Evolutionary conservation across 495 filamentous ascomycete genomes (phyloP).

Genomic region (Parmelia sp.): DNA sequence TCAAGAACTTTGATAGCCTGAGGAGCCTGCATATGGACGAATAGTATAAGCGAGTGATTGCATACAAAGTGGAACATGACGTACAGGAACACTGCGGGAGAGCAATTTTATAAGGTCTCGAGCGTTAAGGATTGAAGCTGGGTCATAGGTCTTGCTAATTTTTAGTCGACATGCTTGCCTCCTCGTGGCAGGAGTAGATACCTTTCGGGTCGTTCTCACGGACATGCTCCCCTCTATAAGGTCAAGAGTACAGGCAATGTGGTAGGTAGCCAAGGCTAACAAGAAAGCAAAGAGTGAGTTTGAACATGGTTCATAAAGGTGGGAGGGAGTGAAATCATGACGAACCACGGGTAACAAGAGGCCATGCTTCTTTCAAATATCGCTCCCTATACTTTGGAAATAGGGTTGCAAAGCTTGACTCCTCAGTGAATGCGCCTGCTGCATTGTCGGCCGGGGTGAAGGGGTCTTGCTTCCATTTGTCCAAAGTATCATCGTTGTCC

Average conservation of each 20-base stretch:
- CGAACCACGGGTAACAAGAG: conserved; percentile 63
- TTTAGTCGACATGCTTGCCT: conserved; percentile 92
- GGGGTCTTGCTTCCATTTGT: conserved; percentile 83
- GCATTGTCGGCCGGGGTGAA: conserved; percentile 83
- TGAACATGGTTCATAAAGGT: not conserved
- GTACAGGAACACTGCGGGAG: conserved; percentile 75
- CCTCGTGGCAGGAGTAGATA: conserved; percentile 83
- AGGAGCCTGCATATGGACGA: conserved; percentile 39
- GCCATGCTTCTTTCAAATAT: conserved; percentile 91
- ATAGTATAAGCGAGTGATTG: not conserved
- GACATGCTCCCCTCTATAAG: conserved; percentile 95
- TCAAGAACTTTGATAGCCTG: conserved; percentile 90
- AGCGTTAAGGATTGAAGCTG: conserved; percentile 88
- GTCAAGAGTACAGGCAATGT: conserved; percentile 84
- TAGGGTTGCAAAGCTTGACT: conserved; percentile 80
- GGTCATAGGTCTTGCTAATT: conserved; percentile 94
- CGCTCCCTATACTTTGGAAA: conserved; percentile 98
- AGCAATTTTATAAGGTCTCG: conserved; percentile 91
- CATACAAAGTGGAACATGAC: not conserved
- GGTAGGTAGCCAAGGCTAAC: not conserved
- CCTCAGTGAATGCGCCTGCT: conserved; percentile 81
- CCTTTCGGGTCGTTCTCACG: conserved; percentile 90
- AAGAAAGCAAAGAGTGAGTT: not conserved
- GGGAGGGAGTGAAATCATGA: conserved; percentile 56
- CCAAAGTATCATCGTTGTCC: conserved; percentile 88